Base-by-base conservation (phyloP, 2,329 filamentous ascomycete genomes). In the Fusarium verticillioides region DNA sequence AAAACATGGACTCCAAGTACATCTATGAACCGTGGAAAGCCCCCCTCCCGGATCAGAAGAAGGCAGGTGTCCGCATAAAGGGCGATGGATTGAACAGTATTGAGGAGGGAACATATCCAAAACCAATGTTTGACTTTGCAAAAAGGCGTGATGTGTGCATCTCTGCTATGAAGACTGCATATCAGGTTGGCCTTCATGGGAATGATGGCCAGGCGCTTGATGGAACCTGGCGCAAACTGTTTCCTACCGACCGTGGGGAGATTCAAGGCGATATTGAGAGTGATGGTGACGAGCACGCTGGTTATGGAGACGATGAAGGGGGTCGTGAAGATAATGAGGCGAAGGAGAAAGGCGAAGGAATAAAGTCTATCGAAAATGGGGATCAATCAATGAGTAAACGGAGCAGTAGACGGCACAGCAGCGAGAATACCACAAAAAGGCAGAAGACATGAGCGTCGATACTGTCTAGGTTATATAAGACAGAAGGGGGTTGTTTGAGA, bases 11-110 rank as follows among this genome's bases (percentile, higher is more conserved):
- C 19, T 86, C 87, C 60, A 94, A 92, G 80, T 94, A 88, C 76
- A 94, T 95, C 37, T 95, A 94, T 74, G 93, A 95, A 84, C 93
- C 93, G 10, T 93, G 92, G 90, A 94, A 92, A 78, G 92, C 92
- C 46, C 90, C 90, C 4, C 85, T 91, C 43, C 82, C 82, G 26
- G 92, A 94, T 63, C 90, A 94, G 83, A 92, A 89, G 79, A 90
- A 87, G 76, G 93, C 92, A 63, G 88, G 90, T 0, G 91, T 93
- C 58, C 78, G 88, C 23, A 83, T 93, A 60, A 87, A 84, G 50
- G 90, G 89, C 0, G 85, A 91, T 70, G 87, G 86, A 4, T 78
- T 85, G 34, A 79, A 77, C 11, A 81, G 82, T 26, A 75, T 79
- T 39, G 82, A 85, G 7, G 82, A 85, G 30, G 85, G 84, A 2